Evolutionary conservation across 768 basidiomycete species (phyloP), one percentile per base, ranked within the genome.

Genomic region (Zangia roseola): DNA sequence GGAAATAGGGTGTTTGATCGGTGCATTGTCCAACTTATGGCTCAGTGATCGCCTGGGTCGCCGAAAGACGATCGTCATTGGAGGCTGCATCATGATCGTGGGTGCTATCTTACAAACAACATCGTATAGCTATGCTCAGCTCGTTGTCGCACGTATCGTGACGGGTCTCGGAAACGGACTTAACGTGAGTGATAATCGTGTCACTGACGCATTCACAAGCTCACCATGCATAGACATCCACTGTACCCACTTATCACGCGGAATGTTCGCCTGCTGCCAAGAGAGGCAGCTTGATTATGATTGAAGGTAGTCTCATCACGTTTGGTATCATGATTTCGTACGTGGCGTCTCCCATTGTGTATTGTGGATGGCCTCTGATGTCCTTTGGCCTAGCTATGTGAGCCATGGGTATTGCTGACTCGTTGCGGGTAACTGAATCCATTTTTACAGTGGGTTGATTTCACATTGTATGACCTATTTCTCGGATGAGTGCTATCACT

Each of bases 81-180:
- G 84, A 19, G 78, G 78, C 9, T 58, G 76, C 20, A 73, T 84
- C 43, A 84, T 84, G 79, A 75, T 81, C 40, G 67, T 80, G 30
- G 84, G 84, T 6, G 82, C 82, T 7, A 79, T 83, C 47, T 67
- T 85, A 12, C 82, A 85, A 57, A 62, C 77, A 13, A 68, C 81
- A 5, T 76, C 82, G 3, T 82, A 73, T 49, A 74, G 76, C 49
- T 84, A 83, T 50, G 71, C 78, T 0, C 82, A 84, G 56, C 74
- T 86, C 52, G 71, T 84, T 36, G 79, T 84, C 14, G 83, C 82
- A 4, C 75, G 83, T 10, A 71, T 80, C 46, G 56, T 83, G 37
- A 82, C 81, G 4, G 83, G 84, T 14, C 55, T 84, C n/a, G 83
- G 84, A 16, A 85, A 86, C 52, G 84, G 82, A 20, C 60, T 84